phyloP scores from a whole-genome alignment of 2,329 filamentous ascomycete species.

The Dothideomycetes sp. region DNA sequence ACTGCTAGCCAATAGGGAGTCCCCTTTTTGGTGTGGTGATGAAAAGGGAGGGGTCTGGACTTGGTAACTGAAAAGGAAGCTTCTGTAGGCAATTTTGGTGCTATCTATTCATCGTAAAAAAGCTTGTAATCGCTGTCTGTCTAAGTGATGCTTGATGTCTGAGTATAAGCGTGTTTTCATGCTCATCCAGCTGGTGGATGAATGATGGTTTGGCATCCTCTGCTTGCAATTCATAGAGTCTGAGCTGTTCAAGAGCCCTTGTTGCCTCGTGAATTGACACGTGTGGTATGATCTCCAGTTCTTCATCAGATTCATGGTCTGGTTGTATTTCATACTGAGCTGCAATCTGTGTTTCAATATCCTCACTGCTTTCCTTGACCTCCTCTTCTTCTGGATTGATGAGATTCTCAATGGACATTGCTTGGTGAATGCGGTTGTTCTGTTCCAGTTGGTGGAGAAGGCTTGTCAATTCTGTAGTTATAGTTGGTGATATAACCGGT shows the following conservation, averaged over 20 bases:
- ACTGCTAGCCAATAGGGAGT: no score
- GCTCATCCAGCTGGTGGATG: slow-evolving; percentile 1
- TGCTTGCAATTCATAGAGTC: slow-evolving; percentile 4
- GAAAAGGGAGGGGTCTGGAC: no score
- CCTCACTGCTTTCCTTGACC: slow-evolving; percentile 1
- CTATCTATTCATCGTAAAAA: no score
- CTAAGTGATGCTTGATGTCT: no score
- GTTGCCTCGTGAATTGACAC: neutral
- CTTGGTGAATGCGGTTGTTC: slow-evolving; percentile 1
- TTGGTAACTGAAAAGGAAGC: no score
- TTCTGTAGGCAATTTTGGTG: no score
- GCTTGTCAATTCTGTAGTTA: neutral
- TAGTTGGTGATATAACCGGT: neutral
- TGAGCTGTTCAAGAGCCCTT: neutral
- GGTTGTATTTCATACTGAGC: neutral
- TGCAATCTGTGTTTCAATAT: slow-evolving; percentile 1
- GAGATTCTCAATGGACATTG: slow-evolving; percentile 4
- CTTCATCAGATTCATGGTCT: slow-evolving; percentile 1
- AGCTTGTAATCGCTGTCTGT: no score
- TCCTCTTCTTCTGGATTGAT: slow-evolving; percentile 6
- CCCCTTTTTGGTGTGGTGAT: no score
- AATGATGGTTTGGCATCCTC: neutral
- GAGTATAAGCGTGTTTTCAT: no score
- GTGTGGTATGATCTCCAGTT: neutral
- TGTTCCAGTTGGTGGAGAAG: slow-evolving; percentile 2